phyloP scores from a whole-genome alignment of 495 filamentous ascomycete species.

The Penicillium paradoxum region DNA sequence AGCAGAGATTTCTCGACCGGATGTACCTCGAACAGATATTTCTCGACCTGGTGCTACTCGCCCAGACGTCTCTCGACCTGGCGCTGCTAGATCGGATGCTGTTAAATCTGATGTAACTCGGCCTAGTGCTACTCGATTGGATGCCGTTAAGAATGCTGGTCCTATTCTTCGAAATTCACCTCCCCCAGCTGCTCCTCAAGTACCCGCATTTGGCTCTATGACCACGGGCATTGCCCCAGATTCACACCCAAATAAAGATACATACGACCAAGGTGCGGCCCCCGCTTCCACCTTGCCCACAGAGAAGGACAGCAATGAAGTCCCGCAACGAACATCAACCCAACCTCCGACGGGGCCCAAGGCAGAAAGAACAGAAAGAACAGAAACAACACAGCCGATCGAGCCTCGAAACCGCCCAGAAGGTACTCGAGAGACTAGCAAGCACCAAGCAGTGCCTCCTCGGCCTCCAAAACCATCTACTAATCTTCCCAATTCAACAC shows the following conservation, averaged over 20 bases:
- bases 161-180: constrained; percentile 48
- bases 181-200: constrained; percentile 74
- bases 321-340: constrained; percentile 15
- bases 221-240: constrained; percentile 30
- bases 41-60: background rate
- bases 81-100: too few relatives aligned
- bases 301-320: constrained; percentile 26
- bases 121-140: constrained; percentile 26
- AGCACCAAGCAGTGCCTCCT: constrained; percentile 12
- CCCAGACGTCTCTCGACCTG: background rate
- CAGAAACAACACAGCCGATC: constrained; percentile 13
- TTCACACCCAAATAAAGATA: constrained; percentile 25
- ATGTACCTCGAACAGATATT: too few relatives aligned
- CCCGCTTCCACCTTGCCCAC: constrained; percentile 30
- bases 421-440: constrained; percentile 10
- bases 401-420: constrained; percentile 25
- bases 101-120: background rate
- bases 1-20: background rate
- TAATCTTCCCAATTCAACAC: constrained; percentile 29
- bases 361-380: constrained; percentile 28
- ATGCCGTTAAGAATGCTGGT: constrained; percentile 37
- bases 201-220: constrained; percentile 73
- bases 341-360: constrained; percentile 42
- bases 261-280: constrained; percentile 37
- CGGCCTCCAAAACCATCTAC: constrained; percentile 11